Evolutionary conservation across 164 flowering plant species (phyloP), one percentile per base, ranked within the genome.

Genomic region (Nymphaea thermarum): DNA sequence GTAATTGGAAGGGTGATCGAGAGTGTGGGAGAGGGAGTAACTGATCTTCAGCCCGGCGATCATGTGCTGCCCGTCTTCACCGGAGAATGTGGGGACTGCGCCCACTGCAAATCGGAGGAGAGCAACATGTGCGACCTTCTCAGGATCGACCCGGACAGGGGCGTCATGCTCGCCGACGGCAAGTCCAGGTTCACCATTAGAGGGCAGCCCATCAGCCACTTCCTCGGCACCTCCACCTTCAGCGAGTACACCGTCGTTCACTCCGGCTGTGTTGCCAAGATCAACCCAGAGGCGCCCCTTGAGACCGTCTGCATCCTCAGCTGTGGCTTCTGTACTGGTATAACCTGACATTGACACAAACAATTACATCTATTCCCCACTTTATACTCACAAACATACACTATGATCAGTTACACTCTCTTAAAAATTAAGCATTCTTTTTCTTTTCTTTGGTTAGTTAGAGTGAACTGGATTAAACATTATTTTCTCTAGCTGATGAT

Each of bases 111-210:
- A 42, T 87, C 88, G 4, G 85, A 81, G 67, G 88, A 87, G 63
- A 87, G 88, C 75, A 87, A 87, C 75, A 79, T 88, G 87, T 86
- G 93, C 67, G 84, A 80, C 43, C 86, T 84, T 6, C 83, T 85
- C 0, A 77, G 90, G 79, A 83, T 85, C 64, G 83, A 83, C 76
- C 83, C 89, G 0, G 93, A 85, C 42, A 67, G 87, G 4, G 86
- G 86, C 0, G 87, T 85, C 17, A 86, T 88, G 93, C 68, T 88
- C 2, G 71, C 68, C 55, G 94, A 86, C 73, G 82, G 82, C 14
- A 63, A 82, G 60, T 53, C 89, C 0, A 75, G 93, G 57, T 88
- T 88, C 67, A 80, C 86, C 10, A 79, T 80, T 63, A 81, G 80
- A 36, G 91, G 94, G 3, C 70, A 83, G 36, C 91, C 91, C 10